phyloP scores from a whole-genome alignment of 305 asterid genomes.

The Solanum chacoense region DNA sequence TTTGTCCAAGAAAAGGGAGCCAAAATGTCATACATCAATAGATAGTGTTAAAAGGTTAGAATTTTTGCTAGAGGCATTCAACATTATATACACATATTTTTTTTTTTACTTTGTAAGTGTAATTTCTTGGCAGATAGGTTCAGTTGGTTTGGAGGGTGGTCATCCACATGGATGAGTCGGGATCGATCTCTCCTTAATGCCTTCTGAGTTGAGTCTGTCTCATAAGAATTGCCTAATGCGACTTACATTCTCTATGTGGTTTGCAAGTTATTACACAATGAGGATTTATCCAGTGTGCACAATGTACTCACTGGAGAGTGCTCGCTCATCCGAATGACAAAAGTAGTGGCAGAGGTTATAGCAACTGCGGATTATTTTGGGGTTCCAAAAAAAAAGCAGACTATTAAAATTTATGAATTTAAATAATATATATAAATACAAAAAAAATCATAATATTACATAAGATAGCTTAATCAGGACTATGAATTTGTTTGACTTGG shows the following conservation, averaged over 20 bases:
- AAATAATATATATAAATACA: no score
- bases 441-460: not conserved
- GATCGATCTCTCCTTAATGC: not conserved
- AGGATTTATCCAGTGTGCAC: accelerated
- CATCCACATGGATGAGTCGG: no score
- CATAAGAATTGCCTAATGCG: not conserved
- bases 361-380: no score
- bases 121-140: no score
- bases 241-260: not conserved
- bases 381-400: no score
- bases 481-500: not conserved
- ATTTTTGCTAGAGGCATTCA: not conserved
- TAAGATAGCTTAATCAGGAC: not conserved
- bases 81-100: not conserved
- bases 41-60: not conserved
- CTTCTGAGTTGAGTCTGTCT: not conserved
- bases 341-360: not conserved
- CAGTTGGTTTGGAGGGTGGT: not conserved
- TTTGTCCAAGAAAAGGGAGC: not conserved
- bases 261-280: not conserved
- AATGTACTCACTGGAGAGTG: not conserved
- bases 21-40: not conserved
- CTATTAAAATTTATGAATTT: no score
- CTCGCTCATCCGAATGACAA: not conserved
- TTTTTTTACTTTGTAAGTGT: not conserved